Evolutionary conservation across 129 eudicot genomes (phyloP), one percentile per base, ranked within the genome.

Genomic region (Erigeron canadensis): DNA sequence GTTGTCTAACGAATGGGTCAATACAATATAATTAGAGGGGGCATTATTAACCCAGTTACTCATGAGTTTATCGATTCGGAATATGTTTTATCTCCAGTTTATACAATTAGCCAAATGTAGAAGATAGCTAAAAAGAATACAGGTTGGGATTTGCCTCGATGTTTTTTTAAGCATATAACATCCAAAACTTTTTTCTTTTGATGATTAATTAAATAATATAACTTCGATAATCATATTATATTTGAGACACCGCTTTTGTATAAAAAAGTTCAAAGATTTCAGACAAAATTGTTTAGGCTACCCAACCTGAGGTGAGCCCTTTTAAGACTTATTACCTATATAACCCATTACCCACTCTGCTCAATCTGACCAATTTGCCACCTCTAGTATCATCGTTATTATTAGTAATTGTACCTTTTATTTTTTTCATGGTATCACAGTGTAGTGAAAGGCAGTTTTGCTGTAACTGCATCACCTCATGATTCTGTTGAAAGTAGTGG

Each of bases 401-500:
- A 23, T 54, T 9, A 44, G 8, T 77, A 10, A 47, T 21, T 8
- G 23, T 37, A 70, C 66, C 57, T 21, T 37, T 44, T 10, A 10
- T 67, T 58, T 23, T 62, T 42, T 8, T 76, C 21, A 46, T 83
- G 71, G 55, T 75, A 37, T 51, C 63, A 43, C 75, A 95, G 99
- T 84, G 97, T 90, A 86, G 91, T 84, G 69, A 90, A 90, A 81
- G 97, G 97, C 74, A 90, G 96, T 80, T 90, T 94, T 84, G 88
- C 88, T 10, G 16, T 81, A 74, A 82, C 95, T 76, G 86, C 93
- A 47, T 95, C 99, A 71, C 88, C 96, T 75, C 88, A 80, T 77
- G 99, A 95, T 86, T 95, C 99, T 41, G 87, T 90, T 72, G 97
- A 95, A 69, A 95, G 99, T 72, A 88, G 97, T 79, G 99, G 91